Conservation (phyloP, 192 early-diverging fungal genomes). For the Coemansia asiatica region DNA sequence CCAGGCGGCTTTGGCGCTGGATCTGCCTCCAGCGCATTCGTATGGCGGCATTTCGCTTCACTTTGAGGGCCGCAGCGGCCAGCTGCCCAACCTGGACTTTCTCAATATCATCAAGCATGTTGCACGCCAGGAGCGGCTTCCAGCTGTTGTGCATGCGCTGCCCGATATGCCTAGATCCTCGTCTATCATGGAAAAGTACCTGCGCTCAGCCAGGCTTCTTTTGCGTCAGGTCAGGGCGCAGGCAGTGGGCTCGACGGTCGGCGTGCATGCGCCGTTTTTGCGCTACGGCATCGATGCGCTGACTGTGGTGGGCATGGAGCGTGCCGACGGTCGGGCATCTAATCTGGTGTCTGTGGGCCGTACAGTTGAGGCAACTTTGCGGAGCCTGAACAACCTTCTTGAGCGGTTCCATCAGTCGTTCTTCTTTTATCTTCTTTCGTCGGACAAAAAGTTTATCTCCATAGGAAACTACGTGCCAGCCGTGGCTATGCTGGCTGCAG, state of each 20-base stretch:
- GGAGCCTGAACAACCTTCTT: slow-evolving; percentile 87
- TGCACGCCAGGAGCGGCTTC: slow-evolving; percentile 53
- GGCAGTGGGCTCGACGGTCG: slow-evolving; percentile 40
- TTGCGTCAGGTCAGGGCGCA: slow-evolving; percentile 41
- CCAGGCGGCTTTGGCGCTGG: slow-evolving; percentile 82
- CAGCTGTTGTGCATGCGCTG: slow-evolving; percentile 48
- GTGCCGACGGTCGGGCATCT: slow-evolving; percentile 1
- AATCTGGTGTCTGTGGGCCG: slow-evolving; percentile 42
- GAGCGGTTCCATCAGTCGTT: slow-evolving; percentile 95
- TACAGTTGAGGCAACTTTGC: slow-evolving; percentile 77
- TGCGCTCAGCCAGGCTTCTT: slow-evolving; percentile 27
- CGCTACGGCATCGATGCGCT: slow-evolving; percentile 79
- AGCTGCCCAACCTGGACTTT: slow-evolving; percentile 89
- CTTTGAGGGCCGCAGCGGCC: slow-evolving; percentile 87
- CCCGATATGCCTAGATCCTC: slow-evolving; percentile 17
- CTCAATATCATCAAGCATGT: slow-evolving; percentile 73
- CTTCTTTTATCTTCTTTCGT: slow-evolving; percentile 94
- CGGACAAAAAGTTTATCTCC: slow-evolving; percentile 74
- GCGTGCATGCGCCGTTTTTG: slow-evolving; percentile 46
- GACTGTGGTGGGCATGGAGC: slow-evolving; percentile 54
- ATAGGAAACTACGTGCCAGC: slow-evolving; percentile 90
- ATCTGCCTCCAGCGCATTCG: slow-evolving; percentile 68
- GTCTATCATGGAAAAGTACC: slow-evolving; percentile 16
- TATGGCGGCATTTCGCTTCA: slow-evolving; percentile 66
- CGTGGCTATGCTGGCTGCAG: slow-evolving; percentile 71